Percentiles rank a stretch among this genome's conserved stretches.
phyloP scores from a whole-genome alignment of 2,329 filamentous ascomycete genomes.

The Alternaria sp. region DNA sequence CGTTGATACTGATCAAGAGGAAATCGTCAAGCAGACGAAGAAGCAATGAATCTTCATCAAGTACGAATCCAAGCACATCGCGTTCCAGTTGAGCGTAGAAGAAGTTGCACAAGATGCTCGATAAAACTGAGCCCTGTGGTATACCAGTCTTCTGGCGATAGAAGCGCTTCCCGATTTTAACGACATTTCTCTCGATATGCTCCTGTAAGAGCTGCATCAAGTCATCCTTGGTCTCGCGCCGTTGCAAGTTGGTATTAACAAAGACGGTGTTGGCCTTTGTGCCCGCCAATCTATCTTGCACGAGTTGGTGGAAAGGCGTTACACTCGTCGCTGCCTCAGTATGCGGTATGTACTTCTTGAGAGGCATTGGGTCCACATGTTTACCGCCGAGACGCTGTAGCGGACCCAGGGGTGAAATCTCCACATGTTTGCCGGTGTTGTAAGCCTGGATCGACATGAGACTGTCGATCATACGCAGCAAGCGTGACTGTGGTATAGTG shows the following conservation, averaged over 20 bases:
- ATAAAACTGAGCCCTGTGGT: slow-evolving; percentile 89
- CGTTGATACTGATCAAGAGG: slow-evolving; percentile 78
- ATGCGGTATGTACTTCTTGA: slow-evolving; percentile 51
- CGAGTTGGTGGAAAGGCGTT: slow-evolving; percentile 41
- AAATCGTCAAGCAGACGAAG: slow-evolving; percentile 92
- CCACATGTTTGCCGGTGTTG: slow-evolving; percentile 73
- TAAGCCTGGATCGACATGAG: slow-evolving; percentile 69
- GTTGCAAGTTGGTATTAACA: slow-evolving; percentile 70
- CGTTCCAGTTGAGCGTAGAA: slow-evolving; percentile 90
- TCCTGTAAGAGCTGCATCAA: slow-evolving; percentile 75
- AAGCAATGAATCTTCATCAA: slow-evolving; percentile 67
- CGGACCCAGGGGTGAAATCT: slow-evolving; percentile 63
- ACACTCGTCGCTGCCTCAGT: slow-evolving; percentile 41
- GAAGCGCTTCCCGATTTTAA: slow-evolving; percentile 86
- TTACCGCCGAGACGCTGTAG: slow-evolving; percentile 40
- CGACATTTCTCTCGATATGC: slow-evolving; percentile 83
- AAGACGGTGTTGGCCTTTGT: slow-evolving; percentile 71
- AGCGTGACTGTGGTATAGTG: slow-evolving; percentile 82
- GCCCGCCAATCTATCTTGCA: slow-evolving; percentile 36
- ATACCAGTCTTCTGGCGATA: slow-evolving; percentile 90
- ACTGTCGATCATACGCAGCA: slow-evolving; percentile 70
- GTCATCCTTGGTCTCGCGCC: slow-evolving; percentile 61
- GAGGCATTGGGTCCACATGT: slow-evolving; percentile 39
- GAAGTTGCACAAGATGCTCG: slow-evolving; percentile 87
- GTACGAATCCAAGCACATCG: slow-evolving; percentile 71